A percentile compares a stretch with the other conserved stretches of the same genome.
Evolutionary conservation across 1,284 basidiomycete species (phyloP).

Genomic region (Microstroma glucosiphilum): DNA sequence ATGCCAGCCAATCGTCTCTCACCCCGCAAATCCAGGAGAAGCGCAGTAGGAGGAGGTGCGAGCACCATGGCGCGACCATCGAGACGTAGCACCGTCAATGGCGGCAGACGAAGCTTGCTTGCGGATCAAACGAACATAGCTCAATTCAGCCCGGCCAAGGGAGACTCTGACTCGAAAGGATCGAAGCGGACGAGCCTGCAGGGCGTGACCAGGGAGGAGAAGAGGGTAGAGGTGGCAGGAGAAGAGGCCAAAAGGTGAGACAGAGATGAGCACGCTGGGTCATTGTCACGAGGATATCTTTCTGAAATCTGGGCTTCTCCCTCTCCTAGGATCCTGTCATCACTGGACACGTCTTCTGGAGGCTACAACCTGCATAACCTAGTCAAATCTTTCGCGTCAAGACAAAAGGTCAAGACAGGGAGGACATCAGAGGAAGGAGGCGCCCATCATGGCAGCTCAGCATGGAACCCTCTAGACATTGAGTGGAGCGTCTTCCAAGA

Average conservation of each 20-base stretch:
- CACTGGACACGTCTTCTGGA: neutral
- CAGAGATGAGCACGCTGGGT: neutral
- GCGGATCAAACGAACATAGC: neutral
- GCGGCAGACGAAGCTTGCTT: neutral
- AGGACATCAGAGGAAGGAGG: neutral
- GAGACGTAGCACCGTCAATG: neutral
- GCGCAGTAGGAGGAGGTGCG: neutral
- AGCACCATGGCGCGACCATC: neutral
- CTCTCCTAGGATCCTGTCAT: neutral
- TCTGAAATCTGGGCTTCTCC: neutral
- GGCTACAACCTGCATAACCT: slow-evolving; percentile 1
- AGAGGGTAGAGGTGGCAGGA: neutral
- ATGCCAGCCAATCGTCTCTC: slow-evolving; percentile 1
- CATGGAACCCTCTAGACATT: slow-evolving; percentile 22
- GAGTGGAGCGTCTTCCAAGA: slow-evolving; percentile 41
- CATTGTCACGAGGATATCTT: neutral
- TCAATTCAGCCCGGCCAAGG: neutral
- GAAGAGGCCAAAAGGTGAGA: neutral
- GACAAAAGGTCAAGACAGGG: neutral
- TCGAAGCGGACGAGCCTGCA: neutral
- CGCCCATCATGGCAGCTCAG: neutral
- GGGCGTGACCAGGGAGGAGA: neutral
- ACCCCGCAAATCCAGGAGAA: neutral
- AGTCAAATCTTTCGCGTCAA: neutral
- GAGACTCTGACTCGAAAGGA: neutral